Evolutionary conservation across 1,284 basidiomycete genomes (phyloP).

Genomic region (Stygiomarasmius scandens): DNA sequence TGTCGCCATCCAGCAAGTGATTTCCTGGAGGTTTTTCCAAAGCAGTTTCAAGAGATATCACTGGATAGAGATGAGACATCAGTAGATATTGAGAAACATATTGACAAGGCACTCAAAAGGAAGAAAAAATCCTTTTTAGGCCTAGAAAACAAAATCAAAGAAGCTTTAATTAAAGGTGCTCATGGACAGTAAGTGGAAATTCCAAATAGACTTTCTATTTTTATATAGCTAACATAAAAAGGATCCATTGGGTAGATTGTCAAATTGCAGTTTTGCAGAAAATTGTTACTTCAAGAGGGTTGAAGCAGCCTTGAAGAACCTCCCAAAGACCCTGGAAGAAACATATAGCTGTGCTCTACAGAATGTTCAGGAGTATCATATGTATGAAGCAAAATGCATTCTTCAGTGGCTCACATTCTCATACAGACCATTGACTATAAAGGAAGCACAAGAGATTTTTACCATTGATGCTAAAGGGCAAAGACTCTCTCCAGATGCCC

Average conservation of each 20-base stretch:
- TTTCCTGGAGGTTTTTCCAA: no score
- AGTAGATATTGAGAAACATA: no score
- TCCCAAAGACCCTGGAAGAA: no score
- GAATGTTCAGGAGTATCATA: background rate
- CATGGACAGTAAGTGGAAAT: no score
- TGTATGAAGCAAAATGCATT: background rate
- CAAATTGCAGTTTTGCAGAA: background rate
- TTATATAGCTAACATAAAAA: background rate
- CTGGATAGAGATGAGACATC: no score
- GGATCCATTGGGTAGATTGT: conserved; percentile 6
- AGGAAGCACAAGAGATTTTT: background rate
- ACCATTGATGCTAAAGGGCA: background rate
- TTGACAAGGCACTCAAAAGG: no score
- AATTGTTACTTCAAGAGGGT: background rate
- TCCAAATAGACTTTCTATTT: no score
- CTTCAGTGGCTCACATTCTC: background rate
- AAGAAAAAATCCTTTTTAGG: no score
- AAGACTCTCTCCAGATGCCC: background rate
- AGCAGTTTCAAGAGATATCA: no score
- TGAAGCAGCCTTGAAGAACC: background rate
- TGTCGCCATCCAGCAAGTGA: no score
- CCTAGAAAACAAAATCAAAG: no score
- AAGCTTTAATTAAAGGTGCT: no score
- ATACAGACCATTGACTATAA: background rate
- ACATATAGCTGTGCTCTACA: background rate